Evolutionary conservation across 371 early-diverging fungal species (phyloP).

Genomic region (Mucor plumbeus): DNA sequence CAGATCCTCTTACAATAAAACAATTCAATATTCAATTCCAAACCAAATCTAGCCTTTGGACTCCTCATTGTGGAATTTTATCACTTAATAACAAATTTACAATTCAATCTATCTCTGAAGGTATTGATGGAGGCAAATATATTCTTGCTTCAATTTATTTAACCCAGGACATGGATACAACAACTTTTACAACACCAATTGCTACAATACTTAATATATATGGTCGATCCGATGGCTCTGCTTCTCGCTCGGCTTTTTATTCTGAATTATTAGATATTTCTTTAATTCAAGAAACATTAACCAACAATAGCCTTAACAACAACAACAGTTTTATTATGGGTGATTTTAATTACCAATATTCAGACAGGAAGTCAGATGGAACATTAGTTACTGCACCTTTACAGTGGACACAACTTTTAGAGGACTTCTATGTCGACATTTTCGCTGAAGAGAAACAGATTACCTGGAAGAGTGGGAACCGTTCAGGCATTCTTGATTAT

Average conservation of each 20-base stretch:
- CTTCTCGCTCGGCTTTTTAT: neutral
- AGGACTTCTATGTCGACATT: neutral
- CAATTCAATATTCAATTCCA: slow-evolving; percentile 5
- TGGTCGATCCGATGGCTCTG: neutral
- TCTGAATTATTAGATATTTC: neutral
- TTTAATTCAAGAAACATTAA: neutral
- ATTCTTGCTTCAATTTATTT: neutral
- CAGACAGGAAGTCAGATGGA: neutral
- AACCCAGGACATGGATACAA: neutral
- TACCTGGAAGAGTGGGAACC: neutral
- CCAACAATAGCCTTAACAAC: too few relatives aligned
- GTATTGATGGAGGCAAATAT: neutral
- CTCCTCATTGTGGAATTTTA: slow-evolving; percentile 3
- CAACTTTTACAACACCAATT: neutral
- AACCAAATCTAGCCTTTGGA: neutral
- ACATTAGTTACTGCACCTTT: neutral
- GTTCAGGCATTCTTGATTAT: neutral
- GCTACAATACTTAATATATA: slow-evolving; percentile 1
- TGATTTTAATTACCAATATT: slow-evolving; percentile 5
- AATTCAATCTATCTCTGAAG: neutral
- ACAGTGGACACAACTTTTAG: neutral
- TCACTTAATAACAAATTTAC: neutral
- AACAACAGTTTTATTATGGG: neutral
- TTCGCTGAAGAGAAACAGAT: neutral
- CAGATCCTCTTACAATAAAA: too few relatives aligned